Evolutionary conservation across 768 basidiomycete genomes (phyloP).

Genomic region (Russula lepida): DNA sequence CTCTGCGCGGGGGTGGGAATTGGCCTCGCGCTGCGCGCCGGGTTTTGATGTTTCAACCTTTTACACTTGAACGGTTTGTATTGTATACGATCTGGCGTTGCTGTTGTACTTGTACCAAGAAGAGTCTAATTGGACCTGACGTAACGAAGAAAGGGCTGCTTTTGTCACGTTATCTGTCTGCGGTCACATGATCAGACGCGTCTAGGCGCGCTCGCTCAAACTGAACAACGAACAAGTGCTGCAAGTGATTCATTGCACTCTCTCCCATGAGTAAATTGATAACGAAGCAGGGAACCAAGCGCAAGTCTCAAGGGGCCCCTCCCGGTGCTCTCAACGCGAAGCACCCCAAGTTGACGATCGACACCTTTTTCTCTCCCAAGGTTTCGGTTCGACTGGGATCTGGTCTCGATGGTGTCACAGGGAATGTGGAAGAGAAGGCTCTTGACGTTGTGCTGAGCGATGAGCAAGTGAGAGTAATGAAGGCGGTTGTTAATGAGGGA

Average conservation of each 20-base stretch:
- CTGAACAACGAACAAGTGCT: not conserved
- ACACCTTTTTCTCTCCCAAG: slow-evolving; percentile 29
- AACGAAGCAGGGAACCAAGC: slow-evolving; percentile 20
- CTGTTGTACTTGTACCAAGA: slow-evolving; percentile 1
- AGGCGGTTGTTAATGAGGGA: slow-evolving; percentile 45
- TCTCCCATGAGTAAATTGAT: slow-evolving; percentile 10
- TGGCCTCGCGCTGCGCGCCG: slow-evolving; percentile 28
- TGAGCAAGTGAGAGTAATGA: slow-evolving; percentile 46
- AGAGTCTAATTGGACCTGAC: not conserved
- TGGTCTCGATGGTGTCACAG: slow-evolving; percentile 15
- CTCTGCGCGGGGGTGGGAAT: slow-evolving; percentile 41
- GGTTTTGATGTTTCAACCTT: not conserved
- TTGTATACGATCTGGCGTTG: not conserved
- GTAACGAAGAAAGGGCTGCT: not conserved
- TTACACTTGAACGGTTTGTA: not conserved
- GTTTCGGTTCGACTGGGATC: slow-evolving; percentile 18
- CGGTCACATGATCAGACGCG: slow-evolving; percentile 17
- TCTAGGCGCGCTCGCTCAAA: not conserved
- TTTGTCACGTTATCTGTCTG: not conserved
- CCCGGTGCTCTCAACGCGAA: slow-evolving; percentile 21
- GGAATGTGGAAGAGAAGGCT: slow-evolving; percentile 17
- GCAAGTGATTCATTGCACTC: not conserved
- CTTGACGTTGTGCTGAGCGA: slow-evolving; percentile 38
- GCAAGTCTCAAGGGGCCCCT: slow-evolving; percentile 25
- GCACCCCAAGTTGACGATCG: slow-evolving; percentile 29